phyloP scores from a whole-genome alignment of 208 protist genomes.

The Lotmaria passim region DNA sequence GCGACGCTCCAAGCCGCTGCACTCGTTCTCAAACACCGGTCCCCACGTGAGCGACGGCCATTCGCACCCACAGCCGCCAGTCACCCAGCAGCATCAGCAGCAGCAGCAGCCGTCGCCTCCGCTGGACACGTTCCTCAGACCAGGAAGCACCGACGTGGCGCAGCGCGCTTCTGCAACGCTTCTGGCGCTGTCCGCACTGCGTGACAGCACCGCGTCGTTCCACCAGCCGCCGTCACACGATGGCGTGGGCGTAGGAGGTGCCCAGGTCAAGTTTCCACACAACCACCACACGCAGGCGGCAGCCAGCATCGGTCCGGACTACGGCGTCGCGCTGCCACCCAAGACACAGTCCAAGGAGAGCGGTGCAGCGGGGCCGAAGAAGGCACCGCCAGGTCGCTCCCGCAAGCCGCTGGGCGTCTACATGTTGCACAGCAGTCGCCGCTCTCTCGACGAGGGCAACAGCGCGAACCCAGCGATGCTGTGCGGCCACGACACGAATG shows the following conservation, averaged over 20 bases:
- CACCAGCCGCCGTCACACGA: background rate
- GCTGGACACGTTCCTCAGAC: conserved; percentile 2
- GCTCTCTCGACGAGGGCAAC: conserved; percentile 8
- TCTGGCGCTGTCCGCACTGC: conserved; percentile 27
- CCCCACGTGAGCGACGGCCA: background rate
- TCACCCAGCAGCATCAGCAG: background rate
- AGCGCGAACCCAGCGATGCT: background rate
- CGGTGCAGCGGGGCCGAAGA: background rate
- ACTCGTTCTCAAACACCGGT: background rate
- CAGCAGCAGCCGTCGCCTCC: background rate
- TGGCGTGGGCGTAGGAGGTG: background rate
- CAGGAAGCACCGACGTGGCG: conserved; percentile 7
- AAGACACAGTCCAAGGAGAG: conserved; percentile 4
- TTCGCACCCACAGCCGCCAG: background rate
- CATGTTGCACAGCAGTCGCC: conserved; percentile 17
- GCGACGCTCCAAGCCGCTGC: conserved; percentile 32
- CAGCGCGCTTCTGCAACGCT: conserved; percentile 26
- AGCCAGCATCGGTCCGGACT: background rate
- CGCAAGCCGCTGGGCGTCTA: conserved; percentile 25
- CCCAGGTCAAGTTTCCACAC: conserved; percentile 8
- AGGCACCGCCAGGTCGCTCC: background rate
- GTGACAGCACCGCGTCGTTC: conserved; percentile 7
- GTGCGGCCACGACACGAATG: conserved; percentile 7
- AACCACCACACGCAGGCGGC: background rate
- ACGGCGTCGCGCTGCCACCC: background rate